Evolutionary conservation across 176 grass and related monocot genomes (phyloP), one percentile per base, ranked within the genome.

Genomic region (Pontederia paniculata): DNA sequence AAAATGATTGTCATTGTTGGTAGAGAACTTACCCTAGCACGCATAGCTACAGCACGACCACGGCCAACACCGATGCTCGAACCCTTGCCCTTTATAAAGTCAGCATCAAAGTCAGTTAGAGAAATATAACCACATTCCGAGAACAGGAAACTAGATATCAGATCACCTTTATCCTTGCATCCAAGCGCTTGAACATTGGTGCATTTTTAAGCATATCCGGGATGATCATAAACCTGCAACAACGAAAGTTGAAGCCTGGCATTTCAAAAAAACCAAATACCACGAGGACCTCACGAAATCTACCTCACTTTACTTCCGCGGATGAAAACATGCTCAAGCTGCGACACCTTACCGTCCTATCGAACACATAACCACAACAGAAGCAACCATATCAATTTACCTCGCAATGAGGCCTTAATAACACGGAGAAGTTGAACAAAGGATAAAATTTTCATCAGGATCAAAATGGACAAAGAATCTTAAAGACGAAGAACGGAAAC

Each of bases 171-270:
- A 80, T 80, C 63, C 63, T 63, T 62, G 77, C 77, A 65, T 80
- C 77, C 56, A 80, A 60, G 1, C 77, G 77, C 53, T 80, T 80
- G 64, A 80, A 80, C 77, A 80, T 86, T 11, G 78, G 83, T 0
- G 74, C 83, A 45, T 86, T 86, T 68, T 86, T 86, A 65, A 81
- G 74, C 83, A 86, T 86, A 71, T 86, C 78, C 15, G 74, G 78
- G 50, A 86, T 81, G 9, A 86, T 74, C 74, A 81, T 86, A 53
- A 86, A 86, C n/a, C 83, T 73, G 52, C 16, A 74, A 52, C 2
- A 44, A 62, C 18, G 8, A 72, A 72, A 67, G n/a, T 0, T 17
- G n/a, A 50, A 16, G 15, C 1, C 13, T 17, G n/a, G 15, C 48
- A 50, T 8, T 42, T 42, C n/a, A 54, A 28, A 10, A 17, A 42